Conservation (phyloP, 2,329 filamentous ascomycete species). For the Xylaria polymorpha region DNA sequence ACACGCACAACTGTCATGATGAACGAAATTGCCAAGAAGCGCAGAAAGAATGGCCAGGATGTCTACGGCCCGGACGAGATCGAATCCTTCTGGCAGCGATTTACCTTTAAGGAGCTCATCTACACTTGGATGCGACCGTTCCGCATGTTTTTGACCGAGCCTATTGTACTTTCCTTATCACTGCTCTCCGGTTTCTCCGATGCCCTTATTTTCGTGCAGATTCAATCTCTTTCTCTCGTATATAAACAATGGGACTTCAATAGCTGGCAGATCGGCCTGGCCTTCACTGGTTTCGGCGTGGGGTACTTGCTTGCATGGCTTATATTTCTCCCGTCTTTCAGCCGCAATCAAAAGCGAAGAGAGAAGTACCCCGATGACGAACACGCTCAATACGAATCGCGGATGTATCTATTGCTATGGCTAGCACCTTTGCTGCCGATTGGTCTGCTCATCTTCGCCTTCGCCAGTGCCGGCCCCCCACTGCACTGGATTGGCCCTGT, state of each 20-base stretch:
- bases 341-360: slow-evolving; percentile 58
- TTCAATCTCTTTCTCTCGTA: slow-evolving; percentile 70
- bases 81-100: slow-evolving; percentile 55
- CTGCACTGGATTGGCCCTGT: slow-evolving; percentile 73
- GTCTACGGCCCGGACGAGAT: slow-evolving; percentile 81
- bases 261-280: slow-evolving; percentile 49
- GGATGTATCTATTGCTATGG: slow-evolving; percentile 69
- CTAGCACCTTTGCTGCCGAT: slow-evolving; percentile 69
- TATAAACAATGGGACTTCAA: slow-evolving; percentile 71
- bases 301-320: slow-evolving; percentile 71
- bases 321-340: slow-evolving; percentile 65
- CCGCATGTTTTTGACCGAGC: slow-evolving; percentile 72
- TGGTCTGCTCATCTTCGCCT: slow-evolving; percentile 56
- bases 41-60: slow-evolving; percentile 69
- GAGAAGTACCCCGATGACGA: slow-evolving; percentile 60
- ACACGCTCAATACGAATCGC: slow-evolving; percentile 70
- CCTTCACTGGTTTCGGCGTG: slow-evolving; percentile 59
- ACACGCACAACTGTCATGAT: slow-evolving; percentile 82
- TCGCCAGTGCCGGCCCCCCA: slow-evolving; percentile 65
- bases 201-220: slow-evolving; percentile 74
- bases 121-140: slow-evolving; percentile 71
- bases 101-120: slow-evolving; percentile 56
- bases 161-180: slow-evolving; percentile 71
- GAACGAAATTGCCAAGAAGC: slow-evolving; percentile 81
- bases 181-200: slow-evolving; percentile 73